Conservation (phyloP, 2,329 filamentous ascomycete genomes). For the Hymenoscyphus linearis region DNA sequence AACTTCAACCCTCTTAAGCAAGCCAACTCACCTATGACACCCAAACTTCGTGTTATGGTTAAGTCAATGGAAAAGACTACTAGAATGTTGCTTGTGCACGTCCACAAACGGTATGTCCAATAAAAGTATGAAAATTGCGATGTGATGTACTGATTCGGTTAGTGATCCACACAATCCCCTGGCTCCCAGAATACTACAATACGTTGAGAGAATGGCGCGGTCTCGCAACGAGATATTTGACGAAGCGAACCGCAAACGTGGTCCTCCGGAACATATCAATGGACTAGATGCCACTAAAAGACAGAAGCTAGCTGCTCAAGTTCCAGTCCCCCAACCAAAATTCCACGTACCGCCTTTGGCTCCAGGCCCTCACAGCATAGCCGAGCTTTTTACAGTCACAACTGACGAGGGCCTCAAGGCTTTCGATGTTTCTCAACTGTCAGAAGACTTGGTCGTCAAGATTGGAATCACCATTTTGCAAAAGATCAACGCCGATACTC, state of each 20-base stretch:
- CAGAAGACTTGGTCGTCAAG: slow-evolving; percentile 67
- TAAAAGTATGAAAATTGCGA: slow-evolving; percentile 1
- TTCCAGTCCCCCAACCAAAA: slow-evolving; percentile 24
- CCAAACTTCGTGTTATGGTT: slow-evolving; percentile 74
- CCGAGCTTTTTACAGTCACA: slow-evolving; percentile 83
- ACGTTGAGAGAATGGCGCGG: slow-evolving; percentile 77
- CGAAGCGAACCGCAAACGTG: slow-evolving; percentile 72
- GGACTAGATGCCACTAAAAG: slow-evolving; percentile 75
- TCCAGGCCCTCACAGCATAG: slow-evolving; percentile 70
- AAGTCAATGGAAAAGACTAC: slow-evolving; percentile 95
- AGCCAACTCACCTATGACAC: slow-evolving; percentile 69
- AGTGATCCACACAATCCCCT: slow-evolving; percentile 79
- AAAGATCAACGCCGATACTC: slow-evolving; percentile 60
- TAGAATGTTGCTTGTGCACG: slow-evolving; percentile 74
- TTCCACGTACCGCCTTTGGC: slow-evolving; percentile 58
- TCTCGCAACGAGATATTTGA: slow-evolving; percentile 74
- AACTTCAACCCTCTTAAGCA: slow-evolving; percentile 89
- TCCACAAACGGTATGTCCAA: slow-evolving; percentile 65
- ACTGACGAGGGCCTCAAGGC: slow-evolving; percentile 65
- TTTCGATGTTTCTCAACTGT: slow-evolving; percentile 80
- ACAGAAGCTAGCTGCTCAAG: slow-evolving; percentile 59
- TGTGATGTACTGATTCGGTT: slow-evolving; percentile 20
- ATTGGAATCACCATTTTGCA: slow-evolving; percentile 77
- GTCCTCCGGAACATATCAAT: slow-evolving; percentile 63
- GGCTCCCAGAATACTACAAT: slow-evolving; percentile 74